Conservation (phyloP, 1,139 yeast genomes). For the Candida sp. region DNA sequence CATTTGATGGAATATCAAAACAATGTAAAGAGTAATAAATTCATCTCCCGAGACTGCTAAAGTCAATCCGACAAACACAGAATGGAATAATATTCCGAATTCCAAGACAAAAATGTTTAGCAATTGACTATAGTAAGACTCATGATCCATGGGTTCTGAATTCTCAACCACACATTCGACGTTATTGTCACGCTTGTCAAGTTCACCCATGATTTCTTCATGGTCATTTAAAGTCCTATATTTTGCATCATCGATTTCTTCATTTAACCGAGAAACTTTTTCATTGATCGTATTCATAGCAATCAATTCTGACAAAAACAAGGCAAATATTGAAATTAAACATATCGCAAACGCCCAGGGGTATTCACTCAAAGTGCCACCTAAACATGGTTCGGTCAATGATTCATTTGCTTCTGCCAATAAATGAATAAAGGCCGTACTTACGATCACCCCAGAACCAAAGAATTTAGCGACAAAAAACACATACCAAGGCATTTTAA, state of each 20-base stretch:
- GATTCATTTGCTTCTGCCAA: constrained; percentile 71
- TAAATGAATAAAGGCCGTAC: constrained; percentile 85
- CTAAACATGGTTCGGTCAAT: constrained; percentile 31
- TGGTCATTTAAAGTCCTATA: constrained; percentile 24
- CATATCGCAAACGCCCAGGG: constrained; percentile 43
- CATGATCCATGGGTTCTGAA: constrained; percentile 14
- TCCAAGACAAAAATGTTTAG: constrained; percentile 59
- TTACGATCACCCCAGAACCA: constrained; percentile 90
- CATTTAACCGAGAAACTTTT: constrained; percentile 18
- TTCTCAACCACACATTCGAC: constrained; percentile 18
- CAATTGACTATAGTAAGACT: constrained; percentile 44
- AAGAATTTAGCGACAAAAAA: constrained; percentile 76
- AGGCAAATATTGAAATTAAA: constrained; percentile 32
- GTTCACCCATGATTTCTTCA: constrained; percentile 13
- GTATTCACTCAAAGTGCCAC: constrained; percentile 30
- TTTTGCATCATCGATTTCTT: constrained; percentile 22
- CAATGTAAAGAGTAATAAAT: constrained; percentile 73
- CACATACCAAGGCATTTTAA: constrained; percentile 56
- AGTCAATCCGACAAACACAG: constrained; percentile 74
- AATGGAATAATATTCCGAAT: constrained; percentile 79
- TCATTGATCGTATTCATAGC: constrained; percentile 50
- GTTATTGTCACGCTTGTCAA: constrained; percentile 11
- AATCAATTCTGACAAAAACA: constrained; percentile 54
- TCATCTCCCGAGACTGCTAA: constrained; percentile 72
- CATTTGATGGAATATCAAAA: constrained; percentile 84